Evolutionary conservation across 192 early-diverging fungal genomes (phyloP), one percentile per base, ranked within the genome.

Genomic region (Lunasporangiospora selenospora): DNA sequence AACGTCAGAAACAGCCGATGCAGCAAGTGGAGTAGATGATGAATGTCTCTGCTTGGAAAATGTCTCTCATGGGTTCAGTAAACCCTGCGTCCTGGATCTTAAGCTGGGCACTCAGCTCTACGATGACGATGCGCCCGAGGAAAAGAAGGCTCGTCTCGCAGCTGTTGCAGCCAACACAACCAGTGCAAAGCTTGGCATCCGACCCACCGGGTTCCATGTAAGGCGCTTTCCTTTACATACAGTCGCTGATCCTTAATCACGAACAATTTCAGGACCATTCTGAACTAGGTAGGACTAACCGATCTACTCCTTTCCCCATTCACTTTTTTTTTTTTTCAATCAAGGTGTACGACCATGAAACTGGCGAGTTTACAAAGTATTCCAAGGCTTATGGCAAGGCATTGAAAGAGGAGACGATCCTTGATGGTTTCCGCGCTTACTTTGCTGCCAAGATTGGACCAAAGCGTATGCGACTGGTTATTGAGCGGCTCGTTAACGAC

Each of bases 81-180:
- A 85, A 33, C 88, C 95, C 2, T 96, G 92, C 58, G 76, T 96
- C 11, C 70, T 93, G 39, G 96, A 98, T 75, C 43, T 97, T 24
- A 98, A 98, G 75, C 63, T 99, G 37, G 97, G 95, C 7, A 83
- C 82, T 3, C 83, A 85, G 43, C 70, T 96, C 31, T 89, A 87
- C 64, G 94, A 90, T 41, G 79, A 85, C 26, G 81, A 90, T 30
- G 94, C 94, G 0, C 54, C 73, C 1, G 84, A 84, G 7, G 88
- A 82, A 40, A 98, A 98, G 75, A 76, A 71, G 7, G 67, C 60
- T 21, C 81, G 82, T 57, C 91, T 93, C 87, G 75, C 80, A 31
- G 31, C 62, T 16, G 87, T 87, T 49, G 90, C 95, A 2, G 26
- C 65, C 5, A 65, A 59, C 8, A 90, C 89, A 1, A 98, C 97